A percentile compares a stretch with the other conserved stretches of the same genome.
phyloP scores from a whole-genome alignment of 345 rosid species.

The Zanthoxylum bungeanum region DNA sequence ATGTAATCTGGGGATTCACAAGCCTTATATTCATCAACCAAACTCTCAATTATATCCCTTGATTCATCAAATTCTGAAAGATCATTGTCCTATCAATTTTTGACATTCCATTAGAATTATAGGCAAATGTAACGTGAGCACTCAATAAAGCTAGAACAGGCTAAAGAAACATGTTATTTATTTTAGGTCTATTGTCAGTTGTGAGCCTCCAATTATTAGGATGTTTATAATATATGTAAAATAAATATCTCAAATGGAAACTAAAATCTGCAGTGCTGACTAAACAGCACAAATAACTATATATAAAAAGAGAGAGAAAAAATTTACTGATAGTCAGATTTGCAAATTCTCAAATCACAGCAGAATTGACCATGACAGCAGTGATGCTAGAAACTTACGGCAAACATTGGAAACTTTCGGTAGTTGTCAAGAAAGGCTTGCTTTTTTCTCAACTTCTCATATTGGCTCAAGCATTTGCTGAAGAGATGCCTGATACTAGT shows the following conservation, averaged over 20 bases:
- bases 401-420: constrained; percentile 97
- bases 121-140: neutral
- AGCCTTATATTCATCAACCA: constrained; percentile 94
- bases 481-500: constrained; percentile 96
- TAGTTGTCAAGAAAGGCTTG: constrained; percentile 99
- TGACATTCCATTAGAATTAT: constrained; percentile 6
- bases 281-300: no score
- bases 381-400: constrained; percentile 55
- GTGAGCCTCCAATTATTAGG: neutral
- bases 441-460: constrained; percentile 82
- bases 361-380: constrained; percentile 8
- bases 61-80: constrained; percentile 99
- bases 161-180: neutral
- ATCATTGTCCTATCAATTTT: constrained; percentile 76
- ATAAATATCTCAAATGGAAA: neutral
- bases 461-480: constrained; percentile 92
- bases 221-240: neutral
- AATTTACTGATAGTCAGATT: neutral
- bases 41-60: constrained; percentile 85
- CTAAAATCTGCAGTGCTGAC: neutral
- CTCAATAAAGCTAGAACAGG: neutral
- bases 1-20: constrained; percentile 95
- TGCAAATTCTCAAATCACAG: neutral
- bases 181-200: neutral
- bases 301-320: neutral